Evolutionary conservation across 1,284 basidiomycete species (phyloP).

Genomic region (Ceratobasidium sp.): DNA sequence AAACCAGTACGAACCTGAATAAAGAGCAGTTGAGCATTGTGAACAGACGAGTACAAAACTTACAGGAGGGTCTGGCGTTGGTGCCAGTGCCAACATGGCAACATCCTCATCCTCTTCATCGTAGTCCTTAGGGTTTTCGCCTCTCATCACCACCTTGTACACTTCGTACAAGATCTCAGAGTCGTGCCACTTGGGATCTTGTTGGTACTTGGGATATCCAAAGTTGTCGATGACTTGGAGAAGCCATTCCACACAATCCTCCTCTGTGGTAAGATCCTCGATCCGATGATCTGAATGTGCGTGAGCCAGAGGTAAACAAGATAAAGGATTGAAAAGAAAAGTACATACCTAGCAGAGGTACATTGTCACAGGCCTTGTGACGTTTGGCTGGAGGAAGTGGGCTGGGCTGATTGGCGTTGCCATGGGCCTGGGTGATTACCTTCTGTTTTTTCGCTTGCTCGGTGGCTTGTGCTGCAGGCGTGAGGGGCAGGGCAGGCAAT

Average conservation of each 20-base stretch:
- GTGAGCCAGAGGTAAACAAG: neutral
- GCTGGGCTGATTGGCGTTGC: neutral
- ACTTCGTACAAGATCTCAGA: no score
- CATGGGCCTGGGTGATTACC: neutral
- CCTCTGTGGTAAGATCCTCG: neutral
- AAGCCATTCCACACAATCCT: neutral
- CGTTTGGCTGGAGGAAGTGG: neutral
- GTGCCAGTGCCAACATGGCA: no score
- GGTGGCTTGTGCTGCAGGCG: no score
- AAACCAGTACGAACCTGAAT: neutral
- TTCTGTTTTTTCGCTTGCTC: neutral
- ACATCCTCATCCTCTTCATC: no score
- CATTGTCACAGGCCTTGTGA: neutral
- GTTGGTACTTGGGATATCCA: neutral
- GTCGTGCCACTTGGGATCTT: neutral
- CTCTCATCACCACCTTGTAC: no score
- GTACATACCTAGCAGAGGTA: neutral
- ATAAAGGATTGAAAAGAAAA: neutral
- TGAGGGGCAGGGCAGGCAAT: no score
- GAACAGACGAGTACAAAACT: neutral
- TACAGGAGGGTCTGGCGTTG: no score
- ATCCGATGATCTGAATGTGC: neutral
- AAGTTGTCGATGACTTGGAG: neutral
- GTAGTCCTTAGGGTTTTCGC: no score
- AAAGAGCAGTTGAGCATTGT: neutral